Evolutionary conservation across 1,284 basidiomycete genomes (phyloP), one percentile per base, ranked within the genome.

Genomic region (Trichosporon ovoides): DNA sequence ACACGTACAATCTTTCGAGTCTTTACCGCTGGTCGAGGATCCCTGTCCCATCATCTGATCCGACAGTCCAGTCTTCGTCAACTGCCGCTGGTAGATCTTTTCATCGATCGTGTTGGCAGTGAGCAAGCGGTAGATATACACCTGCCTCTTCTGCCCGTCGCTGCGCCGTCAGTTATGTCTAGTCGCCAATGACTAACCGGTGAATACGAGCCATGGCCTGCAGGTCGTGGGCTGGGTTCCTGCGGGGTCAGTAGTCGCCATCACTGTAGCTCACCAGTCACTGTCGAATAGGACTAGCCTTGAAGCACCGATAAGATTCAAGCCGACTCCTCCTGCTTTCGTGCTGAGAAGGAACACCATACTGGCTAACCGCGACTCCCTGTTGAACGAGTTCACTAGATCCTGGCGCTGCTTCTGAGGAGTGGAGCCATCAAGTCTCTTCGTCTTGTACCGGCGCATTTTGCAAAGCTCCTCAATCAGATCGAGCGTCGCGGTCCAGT

Each of bases 131-230:
- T 99, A 99, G 57, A 98, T 96, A 76, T 86, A 94, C 0, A 95
- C 91, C 0, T 88, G 85, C 37, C 86, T 85, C 71, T 89, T 94
- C 78, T 98, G 96, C 0, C 96, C 96, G 77, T 98, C 95, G 20
- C 91, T 93, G 66, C 46, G 9, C 13, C 10, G 51, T 58, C 50
- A 63, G 53, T 9, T 7, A 2, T 24, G 38, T 16, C 16, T 1
- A n/a, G 10, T 14, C 2, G 7, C 38, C 18, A 10, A 68, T 80
- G 13, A 69, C 81, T 60, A 61, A 91, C 91, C 91, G 84, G 75
- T 94, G 91, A 68, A 95, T 97, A 51, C 96, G 85, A 53, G 93
- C 95, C 95, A 98, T 98, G 1, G 95, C 89, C 75, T 99, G 95
- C 16, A 93, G 78, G 76, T 99, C 95, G 67, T 78, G 79, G 1